Conservation (phyloP, 257 asterid genomes). For the Osmanthus fragrans region DNA sequence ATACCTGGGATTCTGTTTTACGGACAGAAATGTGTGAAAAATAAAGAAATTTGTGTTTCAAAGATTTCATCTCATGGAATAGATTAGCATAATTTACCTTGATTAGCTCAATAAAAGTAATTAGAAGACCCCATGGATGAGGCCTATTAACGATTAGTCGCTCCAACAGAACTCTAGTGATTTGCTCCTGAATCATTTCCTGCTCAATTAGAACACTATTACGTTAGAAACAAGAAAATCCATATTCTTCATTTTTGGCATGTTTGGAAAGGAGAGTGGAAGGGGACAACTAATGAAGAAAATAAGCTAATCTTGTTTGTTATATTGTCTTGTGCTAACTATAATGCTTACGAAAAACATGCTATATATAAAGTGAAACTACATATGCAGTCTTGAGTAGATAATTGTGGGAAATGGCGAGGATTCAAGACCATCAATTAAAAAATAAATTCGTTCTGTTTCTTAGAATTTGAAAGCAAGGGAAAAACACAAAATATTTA, state of each 20-base stretch:
- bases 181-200: conserved; percentile 96
- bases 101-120: conserved; percentile 87
- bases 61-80: no score
- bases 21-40: background rate
- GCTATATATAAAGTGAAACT: no score
- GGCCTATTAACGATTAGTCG: conserved; percentile 90
- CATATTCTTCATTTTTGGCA: background rate
- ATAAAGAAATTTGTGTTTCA: background rate
- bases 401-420: background rate
- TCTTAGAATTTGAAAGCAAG: background rate
- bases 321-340: background rate
- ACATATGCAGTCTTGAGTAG: background rate
- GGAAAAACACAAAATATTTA: background rate
- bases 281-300: background rate
- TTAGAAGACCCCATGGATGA: conserved; percentile 98
- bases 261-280: background rate
- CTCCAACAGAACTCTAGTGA: conserved; percentile 86
- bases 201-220: conserved; percentile 32
- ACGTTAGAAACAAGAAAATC: background rate
- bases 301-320: background rate
- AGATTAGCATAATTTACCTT: conserved; percentile 52
- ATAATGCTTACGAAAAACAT: no score
- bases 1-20: conserved; percentile 78
- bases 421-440: background rate
- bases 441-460: background rate